Evolutionary conservation across 345 rosid genomes (phyloP).

Genomic region (Salix dunnii): DNA sequence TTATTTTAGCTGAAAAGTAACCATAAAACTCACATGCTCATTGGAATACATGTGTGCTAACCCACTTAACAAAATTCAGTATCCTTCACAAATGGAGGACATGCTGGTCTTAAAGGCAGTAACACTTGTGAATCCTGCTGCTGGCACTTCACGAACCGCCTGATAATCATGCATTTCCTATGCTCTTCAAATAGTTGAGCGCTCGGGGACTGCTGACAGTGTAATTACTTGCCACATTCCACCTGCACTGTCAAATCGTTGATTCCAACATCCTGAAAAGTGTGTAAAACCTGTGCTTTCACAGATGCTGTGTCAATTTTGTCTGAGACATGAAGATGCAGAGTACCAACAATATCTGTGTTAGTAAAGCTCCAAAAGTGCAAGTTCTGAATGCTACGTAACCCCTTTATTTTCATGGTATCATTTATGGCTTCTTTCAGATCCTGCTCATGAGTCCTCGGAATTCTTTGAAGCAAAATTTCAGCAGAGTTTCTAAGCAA

Average conservation of each 20-base stretch:
- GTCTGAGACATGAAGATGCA: slow-evolving; percentile 64
- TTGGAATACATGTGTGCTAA: too few relatives aligned
- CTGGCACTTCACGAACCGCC: too few relatives aligned
- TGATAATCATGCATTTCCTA: too few relatives aligned
- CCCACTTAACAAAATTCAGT: too few relatives aligned
- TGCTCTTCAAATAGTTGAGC: too few relatives aligned
- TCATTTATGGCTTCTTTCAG: slow-evolving; percentile 49
- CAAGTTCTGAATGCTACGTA: slow-evolving; percentile 58
- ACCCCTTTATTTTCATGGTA: slow-evolving; percentile 53
- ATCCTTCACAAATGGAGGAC: too few relatives aligned
- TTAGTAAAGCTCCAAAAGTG: slow-evolving; percentile 92
- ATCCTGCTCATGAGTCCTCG: slow-evolving; percentile 65
- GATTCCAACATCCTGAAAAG: slow-evolving; percentile 72
- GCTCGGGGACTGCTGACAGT: too few relatives aligned
- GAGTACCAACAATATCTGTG: slow-evolving; percentile 74
- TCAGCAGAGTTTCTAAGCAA: slow-evolving; percentile 90
- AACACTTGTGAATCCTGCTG: too few relatives aligned
- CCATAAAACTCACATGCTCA: too few relatives aligned
- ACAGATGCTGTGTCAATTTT: slow-evolving; percentile 56
- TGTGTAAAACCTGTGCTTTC: slow-evolving; percentile 50
- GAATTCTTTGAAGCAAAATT: slow-evolving; percentile 79
- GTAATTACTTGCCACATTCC: slow-evolving; percentile 40
- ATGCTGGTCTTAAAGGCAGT: too few relatives aligned
- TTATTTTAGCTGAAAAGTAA: too few relatives aligned
- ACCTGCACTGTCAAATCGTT: slow-evolving; percentile 84